Evolutionary conservation across 768 basidiomycete species (phyloP).

Genomic region (Pulveroboletus sp.): DNA sequence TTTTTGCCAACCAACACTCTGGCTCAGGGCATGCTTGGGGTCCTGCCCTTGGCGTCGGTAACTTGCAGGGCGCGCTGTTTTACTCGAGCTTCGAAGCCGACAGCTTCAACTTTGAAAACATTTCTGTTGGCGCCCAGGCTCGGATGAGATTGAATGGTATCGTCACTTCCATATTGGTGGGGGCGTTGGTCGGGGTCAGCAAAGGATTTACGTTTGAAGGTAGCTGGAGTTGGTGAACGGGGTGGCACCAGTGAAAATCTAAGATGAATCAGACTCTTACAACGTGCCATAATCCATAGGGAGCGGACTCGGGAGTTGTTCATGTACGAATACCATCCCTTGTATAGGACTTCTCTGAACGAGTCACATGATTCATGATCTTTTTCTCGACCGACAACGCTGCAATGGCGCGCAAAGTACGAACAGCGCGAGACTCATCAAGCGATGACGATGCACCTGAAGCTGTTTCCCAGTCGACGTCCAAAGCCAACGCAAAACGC

Average conservation of each 20-base stretch:
- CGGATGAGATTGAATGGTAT: neutral
- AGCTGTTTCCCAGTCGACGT: conserved; percentile 41
- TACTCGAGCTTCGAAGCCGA: neutral
- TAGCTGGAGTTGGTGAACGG: neutral
- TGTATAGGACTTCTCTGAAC: no score
- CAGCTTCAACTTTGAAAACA: neutral
- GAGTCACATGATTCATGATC: neutral
- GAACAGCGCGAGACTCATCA: conserved; percentile 10
- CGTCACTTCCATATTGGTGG: neutral
- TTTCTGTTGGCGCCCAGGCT: neutral
- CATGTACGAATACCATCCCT: no score
- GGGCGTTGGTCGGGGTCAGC: neutral
- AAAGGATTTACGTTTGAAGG: neutral
- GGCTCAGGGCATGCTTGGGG: conserved; percentile 1
- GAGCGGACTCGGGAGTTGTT: no score
- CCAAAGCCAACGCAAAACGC: conserved; percentile 39
- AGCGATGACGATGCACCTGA: conserved; percentile 48
- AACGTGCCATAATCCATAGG: neutral
- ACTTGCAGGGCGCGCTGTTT: neutral
- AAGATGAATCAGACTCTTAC: neutral
- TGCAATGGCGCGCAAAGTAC: conserved; percentile 19
- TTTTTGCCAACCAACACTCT: neutral
- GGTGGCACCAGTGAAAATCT: neutral
- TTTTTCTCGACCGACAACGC: neutral
- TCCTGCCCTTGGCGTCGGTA: neutral